Conservation (phyloP, 352 stramenopile species). For the Phytopythium helicoides region DNA sequence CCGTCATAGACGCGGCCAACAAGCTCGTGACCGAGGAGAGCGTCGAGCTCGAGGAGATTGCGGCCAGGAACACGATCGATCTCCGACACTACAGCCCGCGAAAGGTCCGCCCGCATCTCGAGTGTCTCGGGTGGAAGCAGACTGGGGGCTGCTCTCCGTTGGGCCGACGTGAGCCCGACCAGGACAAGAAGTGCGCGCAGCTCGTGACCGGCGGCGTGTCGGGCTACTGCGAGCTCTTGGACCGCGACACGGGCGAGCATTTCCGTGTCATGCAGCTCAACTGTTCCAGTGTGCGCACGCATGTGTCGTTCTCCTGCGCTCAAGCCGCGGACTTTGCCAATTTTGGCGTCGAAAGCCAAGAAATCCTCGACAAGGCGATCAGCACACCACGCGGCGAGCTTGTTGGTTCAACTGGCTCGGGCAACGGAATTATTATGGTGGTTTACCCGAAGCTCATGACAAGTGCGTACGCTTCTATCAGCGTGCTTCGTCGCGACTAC, state of each 20-base stretch:
- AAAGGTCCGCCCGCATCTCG: conserved; percentile 32
- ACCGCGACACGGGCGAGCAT: conserved; percentile 46
- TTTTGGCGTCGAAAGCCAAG: conserved; percentile 37
- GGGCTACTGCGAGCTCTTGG: conserved; percentile 67
- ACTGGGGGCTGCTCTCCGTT: conserved; percentile 42
- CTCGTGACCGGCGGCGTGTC: conserved; percentile 35
- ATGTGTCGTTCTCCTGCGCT: conserved; percentile 54
- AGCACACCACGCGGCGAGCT: conserved; percentile 10
- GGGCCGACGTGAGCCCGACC: conserved; percentile 40
- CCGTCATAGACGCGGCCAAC: conserved; percentile 25
- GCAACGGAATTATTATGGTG: conserved; percentile 65
- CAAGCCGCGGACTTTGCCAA: conserved; percentile 63
- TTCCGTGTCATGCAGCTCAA: conserved; percentile 75
- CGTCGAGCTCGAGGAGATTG: conserved; percentile 31
- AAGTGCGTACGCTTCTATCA: conserved; percentile 63
- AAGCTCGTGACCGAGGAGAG: conserved; percentile 30
- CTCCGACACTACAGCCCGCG: conserved; percentile 26
- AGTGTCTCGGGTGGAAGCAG: conserved; percentile 67
- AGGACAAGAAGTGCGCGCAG: conserved; percentile 51
- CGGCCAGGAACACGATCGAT: conserved; percentile 28
- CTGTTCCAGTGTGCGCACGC: conserved; percentile 46
- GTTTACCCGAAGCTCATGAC: conserved; percentile 72
- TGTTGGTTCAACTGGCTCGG: conserved; percentile 22
- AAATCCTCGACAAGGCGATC: conserved; percentile 26
- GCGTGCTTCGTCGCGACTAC: conserved; percentile 31